phyloP scores from a whole-genome alignment of 345 rosid species.

The Stellera chamaejasme region DNA sequence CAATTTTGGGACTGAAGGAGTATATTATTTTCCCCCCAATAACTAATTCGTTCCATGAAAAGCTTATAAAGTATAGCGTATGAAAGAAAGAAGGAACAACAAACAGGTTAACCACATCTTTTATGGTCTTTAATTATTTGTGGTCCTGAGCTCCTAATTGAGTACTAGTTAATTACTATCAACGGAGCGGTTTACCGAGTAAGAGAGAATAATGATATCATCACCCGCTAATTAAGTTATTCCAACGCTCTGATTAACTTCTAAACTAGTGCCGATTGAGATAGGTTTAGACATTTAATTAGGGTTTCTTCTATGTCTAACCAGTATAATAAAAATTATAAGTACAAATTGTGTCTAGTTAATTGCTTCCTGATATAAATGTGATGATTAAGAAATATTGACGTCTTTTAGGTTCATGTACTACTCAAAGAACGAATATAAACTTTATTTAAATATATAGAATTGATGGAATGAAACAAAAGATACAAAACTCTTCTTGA shows the following conservation, averaged over 20 bases:
- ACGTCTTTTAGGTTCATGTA: too few relatives aligned
- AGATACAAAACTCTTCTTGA: too few relatives aligned
- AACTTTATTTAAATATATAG: too few relatives aligned
- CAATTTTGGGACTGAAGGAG: neutral
- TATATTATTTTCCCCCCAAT: neutral
- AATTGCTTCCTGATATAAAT: too few relatives aligned
- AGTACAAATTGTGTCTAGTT: too few relatives aligned
- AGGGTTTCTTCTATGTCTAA: too few relatives aligned
- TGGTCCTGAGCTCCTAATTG: neutral
- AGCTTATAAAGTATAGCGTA: neutral
- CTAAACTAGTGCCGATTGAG: too few relatives aligned
- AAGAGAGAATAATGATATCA: neutral
- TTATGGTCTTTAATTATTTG: neutral
- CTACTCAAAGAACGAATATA: too few relatives aligned
- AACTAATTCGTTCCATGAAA: constrained; percentile 8
- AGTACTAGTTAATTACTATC: too few relatives aligned
- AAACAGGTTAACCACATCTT: neutral
- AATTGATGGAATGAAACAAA: too few relatives aligned
- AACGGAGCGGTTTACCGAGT: neutral
- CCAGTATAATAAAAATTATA: neutral
- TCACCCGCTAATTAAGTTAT: neutral
- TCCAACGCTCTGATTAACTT: too few relatives aligned
- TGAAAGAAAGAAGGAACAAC: neutral
- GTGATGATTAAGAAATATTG: too few relatives aligned
- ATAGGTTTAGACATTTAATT: neutral